A percentile compares a stretch with the other conserved stretches of the same genome.
Conservation (phyloP, 148 eudicot species). For the Nepenthes mirabilis region DNA sequence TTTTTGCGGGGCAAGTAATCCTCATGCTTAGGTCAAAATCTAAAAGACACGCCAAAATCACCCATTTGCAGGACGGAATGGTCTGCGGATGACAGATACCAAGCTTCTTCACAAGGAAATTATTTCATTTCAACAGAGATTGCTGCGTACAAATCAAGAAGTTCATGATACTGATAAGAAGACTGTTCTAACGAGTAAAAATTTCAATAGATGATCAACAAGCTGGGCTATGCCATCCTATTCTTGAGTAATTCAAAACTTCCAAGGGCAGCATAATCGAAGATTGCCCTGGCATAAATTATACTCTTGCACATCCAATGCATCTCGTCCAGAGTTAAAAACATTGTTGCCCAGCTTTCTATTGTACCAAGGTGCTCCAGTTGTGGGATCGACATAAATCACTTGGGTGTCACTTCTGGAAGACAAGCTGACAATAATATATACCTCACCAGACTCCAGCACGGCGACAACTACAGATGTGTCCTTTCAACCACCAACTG, state of each 20-base stretch:
- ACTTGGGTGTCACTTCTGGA: conserved; percentile 72
- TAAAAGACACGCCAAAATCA: too few relatives aligned
- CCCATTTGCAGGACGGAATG: too few relatives aligned
- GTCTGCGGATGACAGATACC: too few relatives aligned
- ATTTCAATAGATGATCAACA: too few relatives aligned
- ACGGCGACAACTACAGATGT: conserved; percentile 74
- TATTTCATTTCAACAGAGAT: too few relatives aligned
- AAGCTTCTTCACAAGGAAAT: too few relatives aligned
- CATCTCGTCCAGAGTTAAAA: conserved; percentile 74
- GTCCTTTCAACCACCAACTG: conserved; percentile 45
- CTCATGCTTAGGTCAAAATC: too few relatives aligned
- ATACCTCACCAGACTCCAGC: conserved; percentile 75
- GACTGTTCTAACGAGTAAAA: too few relatives aligned
- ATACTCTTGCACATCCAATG: conserved; percentile 60
- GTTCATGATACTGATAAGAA: too few relatives aligned
- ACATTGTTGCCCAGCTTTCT: conserved; percentile 63
- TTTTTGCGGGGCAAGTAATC: too few relatives aligned
- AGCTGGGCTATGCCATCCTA: too few relatives aligned
- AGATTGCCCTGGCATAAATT: conserved; percentile 62
- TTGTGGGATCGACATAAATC: conserved; percentile 89
- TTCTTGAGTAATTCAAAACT: conserved; percentile 17
- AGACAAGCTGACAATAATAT: conserved; percentile 62
- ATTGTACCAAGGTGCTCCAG: conserved; percentile 58
- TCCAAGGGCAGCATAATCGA: conserved; percentile 89
- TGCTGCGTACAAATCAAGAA: too few relatives aligned